Evolutionary conservation across 2,329 filamentous ascomycete genomes (phyloP), one percentile per base, ranked within the genome.

Genomic region (Scleromitrula shiraiana): DNA sequence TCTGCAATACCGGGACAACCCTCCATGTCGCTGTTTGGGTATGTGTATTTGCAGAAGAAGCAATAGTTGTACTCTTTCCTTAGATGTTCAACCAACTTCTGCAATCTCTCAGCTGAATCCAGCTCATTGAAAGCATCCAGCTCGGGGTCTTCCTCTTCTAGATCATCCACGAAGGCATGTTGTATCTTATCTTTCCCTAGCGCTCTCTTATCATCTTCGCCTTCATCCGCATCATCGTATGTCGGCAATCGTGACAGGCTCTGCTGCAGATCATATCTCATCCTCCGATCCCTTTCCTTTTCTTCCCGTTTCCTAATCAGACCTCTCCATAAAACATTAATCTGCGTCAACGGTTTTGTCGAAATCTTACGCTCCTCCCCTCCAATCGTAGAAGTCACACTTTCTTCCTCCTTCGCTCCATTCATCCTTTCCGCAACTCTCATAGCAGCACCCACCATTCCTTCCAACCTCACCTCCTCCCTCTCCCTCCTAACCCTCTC

Each of bases 11-110:
- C 93, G 0, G 93, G 91, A 71, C 93, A 98, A 0, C 87, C 90
- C 10, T 93, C 88, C 83, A 96, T 82, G 29, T 70, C 67, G 29
- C 70, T 70, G 60, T 88, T 81, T 0, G 81, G 77, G 64, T 96
- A 98, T 44, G 72, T 72, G 66, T 77, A 85, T 65, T 96, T 97
- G 68, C 93, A 98, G 86, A 90, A 98, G 64, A 96, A 95, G 69
- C 93, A 98, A 64, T 98, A 98, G 37, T 74, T 68, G 61, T 88
- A 79, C 61, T 77, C 76, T 41, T 80, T 71, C 30, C 93, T 77
- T 46, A 98, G 65, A 65, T 86, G 82, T 15, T 69, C 64, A 8
- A 95, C 75, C 12, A 94, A 65, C 56, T 72, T 78, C 7, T 71
- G 68, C 53, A 97, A 67, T 55, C 80, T 78, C 58, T 94, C 84